Percentiles rank a stretch among this genome's conserved stretches.
Conservation (phyloP, 805 yeast genomes). For the Tetrapisispora taiwanensis region DNA sequence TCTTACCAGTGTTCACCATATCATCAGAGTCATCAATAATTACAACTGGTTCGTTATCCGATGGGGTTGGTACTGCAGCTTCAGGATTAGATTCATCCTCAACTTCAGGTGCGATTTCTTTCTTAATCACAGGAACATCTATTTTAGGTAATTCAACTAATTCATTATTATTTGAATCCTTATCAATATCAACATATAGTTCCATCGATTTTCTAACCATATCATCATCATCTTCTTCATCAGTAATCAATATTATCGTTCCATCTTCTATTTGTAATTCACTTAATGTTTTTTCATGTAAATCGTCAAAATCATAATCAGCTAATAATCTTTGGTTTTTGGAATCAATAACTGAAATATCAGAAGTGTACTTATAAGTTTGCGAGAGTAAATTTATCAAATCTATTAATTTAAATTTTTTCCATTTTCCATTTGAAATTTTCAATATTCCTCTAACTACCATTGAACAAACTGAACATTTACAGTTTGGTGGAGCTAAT, state of each 20-base stretch:
- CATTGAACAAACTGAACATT: slow-evolving; percentile 57
- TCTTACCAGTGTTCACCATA: neutral
- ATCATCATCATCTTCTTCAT: slow-evolving; percentile 43
- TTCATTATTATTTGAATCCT: slow-evolving; percentile 1
- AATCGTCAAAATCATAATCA: slow-evolving; percentile 85
- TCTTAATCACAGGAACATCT: slow-evolving; percentile 21
- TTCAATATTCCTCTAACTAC: slow-evolving; percentile 43
- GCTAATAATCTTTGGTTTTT: slow-evolving; percentile 49
- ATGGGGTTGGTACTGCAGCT: neutral
- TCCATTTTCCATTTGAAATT: slow-evolving; percentile 22
- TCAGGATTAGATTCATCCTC: neutral
- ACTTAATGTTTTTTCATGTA: slow-evolving; percentile 38
- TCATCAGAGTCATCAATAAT: neutral
- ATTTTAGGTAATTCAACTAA: slow-evolving; percentile 27
- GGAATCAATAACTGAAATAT: slow-evolving; percentile 24
- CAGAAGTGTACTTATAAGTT: slow-evolving; percentile 42
- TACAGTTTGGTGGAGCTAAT: slow-evolving; percentile 51
- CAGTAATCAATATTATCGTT: slow-evolving; percentile 59
- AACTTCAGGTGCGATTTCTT: neutral
- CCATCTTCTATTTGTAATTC: slow-evolving; percentile 51
- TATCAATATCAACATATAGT: slow-evolving; percentile 35
- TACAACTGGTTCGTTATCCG: neutral
- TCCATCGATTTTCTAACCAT: slow-evolving; percentile 46
- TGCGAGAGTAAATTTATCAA: slow-evolving; percentile 41
- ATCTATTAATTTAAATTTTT: slow-evolving; percentile 34